Evolutionary conservation across 371 early-diverging fungal genomes (phyloP).

Genomic region (Quaeritorhiza haematococci): DNA sequence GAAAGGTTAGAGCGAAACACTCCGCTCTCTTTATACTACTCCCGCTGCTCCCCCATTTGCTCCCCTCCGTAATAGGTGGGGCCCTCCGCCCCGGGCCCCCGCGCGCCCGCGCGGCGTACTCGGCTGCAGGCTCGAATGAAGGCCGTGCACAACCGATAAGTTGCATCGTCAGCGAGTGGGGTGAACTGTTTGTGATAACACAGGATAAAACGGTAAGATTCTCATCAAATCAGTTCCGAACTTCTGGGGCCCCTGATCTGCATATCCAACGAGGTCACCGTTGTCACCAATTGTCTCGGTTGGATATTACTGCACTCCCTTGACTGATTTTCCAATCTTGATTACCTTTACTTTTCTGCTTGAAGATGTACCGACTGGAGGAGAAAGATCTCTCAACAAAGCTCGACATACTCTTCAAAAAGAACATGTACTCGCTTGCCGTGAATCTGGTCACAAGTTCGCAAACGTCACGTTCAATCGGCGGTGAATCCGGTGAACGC

Average conservation of each 20-base stretch:
- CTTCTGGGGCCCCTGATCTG: too few relatives aligned
- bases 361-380: slow-evolving; percentile 70
- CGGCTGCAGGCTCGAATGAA: too few relatives aligned
- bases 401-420: slow-evolving; percentile 77
- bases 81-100: too few relatives aligned
- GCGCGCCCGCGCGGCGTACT: too few relatives aligned
- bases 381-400: slow-evolving; percentile 85
- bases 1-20: neutral
- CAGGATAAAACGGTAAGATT: slow-evolving; percentile 65
- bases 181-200: slow-evolving; percentile 80
- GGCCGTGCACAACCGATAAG: slow-evolving; percentile 18
- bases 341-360: neutral
- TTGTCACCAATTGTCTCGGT: neutral
- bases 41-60: too few relatives aligned
- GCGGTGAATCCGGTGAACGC: too few relatives aligned
- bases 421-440: slow-evolving; percentile 83
- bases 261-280: too few relatives aligned
- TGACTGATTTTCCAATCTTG: neutral
- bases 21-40: too few relatives aligned
- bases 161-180: slow-evolving; percentile 79
- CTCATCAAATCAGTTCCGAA: neutral
- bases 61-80: too few relatives aligned
- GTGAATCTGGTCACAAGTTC: slow-evolving; percentile 50
- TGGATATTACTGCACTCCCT: neutral
- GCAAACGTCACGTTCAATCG: neutral